Evolutionary conservation across 306 rosid genomes (phyloP), one percentile per base, ranked within the genome.

Genomic region (Prunus salicina): DNA sequence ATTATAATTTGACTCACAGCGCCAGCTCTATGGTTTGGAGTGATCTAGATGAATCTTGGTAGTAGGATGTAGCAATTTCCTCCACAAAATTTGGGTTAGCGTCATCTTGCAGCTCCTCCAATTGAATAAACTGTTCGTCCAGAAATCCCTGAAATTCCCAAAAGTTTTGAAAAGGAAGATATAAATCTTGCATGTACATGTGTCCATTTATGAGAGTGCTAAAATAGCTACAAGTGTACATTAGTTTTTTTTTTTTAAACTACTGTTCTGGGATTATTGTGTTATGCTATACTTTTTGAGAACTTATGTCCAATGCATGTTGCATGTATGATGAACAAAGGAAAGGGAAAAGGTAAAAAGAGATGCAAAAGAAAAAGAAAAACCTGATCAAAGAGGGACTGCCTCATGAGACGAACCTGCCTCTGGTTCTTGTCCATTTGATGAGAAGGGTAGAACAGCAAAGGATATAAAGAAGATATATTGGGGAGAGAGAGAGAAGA

Each of bases 31-130:
- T 72, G 90, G 73, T 93, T 60, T 88, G 80, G 72, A 93, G 74
- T n/a, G 88, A 84, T 68, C 93, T 84, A 2, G 90, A 82, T 2
- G 98, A 93, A 75, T 93, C 97, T 8, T 88, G 86, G 76, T 89
- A 93, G 83, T 87, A 86, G 72, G 85, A 89, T 64, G 90, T 91
- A 41, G 87, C 96, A 55, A 93, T 84, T 82, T 93, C 98, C 75
- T 93, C 98, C 34, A 93, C 98, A 78, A 93, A 93, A 78, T 93
- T 91, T 61, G 97, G 97, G 75, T 90, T 93, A 65, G 90, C 87
- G 79, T 90, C 97, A 76, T 93, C 98, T 77, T 87, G 96, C 56
- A 93, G 81, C 71, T 91, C 98, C 79, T 93, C 98, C 69, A 93
- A 64, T 67, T 93, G 98, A 64, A 90, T 74, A 83, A 93, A 93